phyloP scores from a whole-genome alignment of 805 yeast genomes.

The Brettanomyces anomalus region DNA sequence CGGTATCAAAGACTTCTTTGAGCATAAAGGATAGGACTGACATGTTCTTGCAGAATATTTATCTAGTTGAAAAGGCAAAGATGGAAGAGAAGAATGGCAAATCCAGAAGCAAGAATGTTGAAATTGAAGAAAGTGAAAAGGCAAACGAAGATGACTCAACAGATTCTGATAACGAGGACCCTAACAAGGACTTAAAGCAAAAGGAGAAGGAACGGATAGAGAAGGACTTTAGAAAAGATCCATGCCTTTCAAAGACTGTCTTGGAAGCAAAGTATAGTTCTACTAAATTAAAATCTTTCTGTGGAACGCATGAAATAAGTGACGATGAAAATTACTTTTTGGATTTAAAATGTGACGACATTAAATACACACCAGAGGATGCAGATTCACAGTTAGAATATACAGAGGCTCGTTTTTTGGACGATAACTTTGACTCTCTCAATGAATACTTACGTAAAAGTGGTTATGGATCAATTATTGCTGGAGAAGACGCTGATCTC shows the following conservation, averaged over 20 bases:
- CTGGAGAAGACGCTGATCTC: slow-evolving; percentile 4
- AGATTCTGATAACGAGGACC: too few species aligned
- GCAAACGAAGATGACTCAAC: too few species aligned
- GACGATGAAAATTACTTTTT: background rate
- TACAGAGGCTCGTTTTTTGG: slow-evolving; percentile 14
- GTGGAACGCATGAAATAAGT: background rate
- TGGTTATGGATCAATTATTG: slow-evolving; percentile 15
- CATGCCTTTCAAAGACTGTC: background rate
- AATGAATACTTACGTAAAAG: slow-evolving; percentile 16
- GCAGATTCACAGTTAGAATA: slow-evolving; percentile 8
- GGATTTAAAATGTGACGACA: slow-evolving; percentile 6
- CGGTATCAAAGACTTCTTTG: too few species aligned
- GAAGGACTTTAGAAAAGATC: too few species aligned
- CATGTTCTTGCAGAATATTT: too few species aligned
- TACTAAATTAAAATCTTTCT: background rate
- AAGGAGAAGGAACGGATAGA: too few species aligned
- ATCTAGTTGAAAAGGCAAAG: too few species aligned
- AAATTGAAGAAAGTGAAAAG: background rate
- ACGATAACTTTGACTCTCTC: slow-evolving; percentile 20
- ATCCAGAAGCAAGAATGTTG: background rate
- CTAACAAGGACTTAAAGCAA: too few species aligned
- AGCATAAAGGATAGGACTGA: too few species aligned
- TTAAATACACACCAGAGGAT: slow-evolving; percentile 5
- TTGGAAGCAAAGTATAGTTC: background rate
- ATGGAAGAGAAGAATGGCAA: background rate